Evolutionary conservation across 495 filamentous ascomycete genomes (phyloP).

Genomic region (Penicillium steckii): DNA sequence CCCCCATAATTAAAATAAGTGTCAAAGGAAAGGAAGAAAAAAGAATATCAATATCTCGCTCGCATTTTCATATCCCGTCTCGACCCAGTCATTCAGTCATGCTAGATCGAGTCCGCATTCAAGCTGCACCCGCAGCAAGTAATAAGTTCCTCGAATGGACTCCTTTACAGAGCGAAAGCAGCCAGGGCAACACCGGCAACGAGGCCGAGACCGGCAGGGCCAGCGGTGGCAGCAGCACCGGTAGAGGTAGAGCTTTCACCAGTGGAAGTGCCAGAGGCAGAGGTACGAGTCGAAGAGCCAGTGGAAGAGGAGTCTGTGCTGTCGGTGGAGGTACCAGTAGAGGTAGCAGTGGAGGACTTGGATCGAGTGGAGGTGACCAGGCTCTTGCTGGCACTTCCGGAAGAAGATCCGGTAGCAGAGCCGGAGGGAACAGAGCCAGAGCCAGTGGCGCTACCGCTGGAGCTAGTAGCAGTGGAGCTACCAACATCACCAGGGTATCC

Average conservation of each 20-base stretch:
- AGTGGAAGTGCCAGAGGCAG: conserved; percentile 13
- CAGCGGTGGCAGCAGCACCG: conserved; percentile 32
- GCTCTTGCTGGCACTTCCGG: not conserved
- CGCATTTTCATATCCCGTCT: conserved; percentile 31
- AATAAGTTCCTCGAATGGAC: not conserved
- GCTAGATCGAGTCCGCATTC: not conserved
- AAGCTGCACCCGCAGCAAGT: conserved; percentile 2
- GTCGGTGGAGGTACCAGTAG: conserved; percentile 16
- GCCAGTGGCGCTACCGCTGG: conserved; percentile 4
- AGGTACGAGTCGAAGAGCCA: conserved; percentile 22
- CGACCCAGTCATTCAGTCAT: conserved; percentile 1
- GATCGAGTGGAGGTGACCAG: not conserved
- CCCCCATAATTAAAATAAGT: conserved; percentile 15
- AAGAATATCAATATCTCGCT: conserved; percentile 11
- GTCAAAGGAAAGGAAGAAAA: conserved; percentile 15
- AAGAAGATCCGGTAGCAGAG: not conserved
- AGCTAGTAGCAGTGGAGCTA: conserved; percentile 11
- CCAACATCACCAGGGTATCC: not conserved
- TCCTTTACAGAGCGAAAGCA: conserved; percentile 47
- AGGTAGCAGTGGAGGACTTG: conserved; percentile 15
- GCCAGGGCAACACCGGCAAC: conserved; percentile 48
- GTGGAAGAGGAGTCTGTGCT: conserved; percentile 17
- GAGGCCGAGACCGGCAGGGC: conserved; percentile 39
- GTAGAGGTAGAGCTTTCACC: conserved; percentile 27
- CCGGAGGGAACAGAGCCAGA: not conserved